These are phyloP conservation scores for Metschnikowia dekortorum DNA, from an alignment of 805 yeast species.

Conservation along the genomic window DNA sequence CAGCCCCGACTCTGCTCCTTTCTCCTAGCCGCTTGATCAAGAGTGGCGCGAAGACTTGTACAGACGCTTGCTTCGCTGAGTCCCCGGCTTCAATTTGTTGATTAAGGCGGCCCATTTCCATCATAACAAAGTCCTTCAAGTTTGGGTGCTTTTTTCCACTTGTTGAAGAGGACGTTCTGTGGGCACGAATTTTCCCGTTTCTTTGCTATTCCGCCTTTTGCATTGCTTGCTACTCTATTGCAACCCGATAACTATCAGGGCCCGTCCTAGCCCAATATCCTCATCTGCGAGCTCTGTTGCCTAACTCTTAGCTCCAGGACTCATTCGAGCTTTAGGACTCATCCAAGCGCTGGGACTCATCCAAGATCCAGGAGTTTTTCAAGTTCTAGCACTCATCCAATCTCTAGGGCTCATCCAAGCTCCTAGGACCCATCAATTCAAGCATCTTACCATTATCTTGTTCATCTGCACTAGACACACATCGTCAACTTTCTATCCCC, in stretches of 20 bases:
- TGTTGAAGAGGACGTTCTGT: not conserved
- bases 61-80: constrained; percentile 1
- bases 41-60: constrained; percentile 1
- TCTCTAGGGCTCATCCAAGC: not conserved
- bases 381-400: no score
- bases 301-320: not conserved
- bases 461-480: constrained; percentile 1
- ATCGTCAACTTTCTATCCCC: not conserved
- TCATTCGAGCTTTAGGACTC: not conserved
- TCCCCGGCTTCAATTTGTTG: not conserved
- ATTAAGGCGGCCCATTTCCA: not conserved
- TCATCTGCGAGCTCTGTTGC: no score
- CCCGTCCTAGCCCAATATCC: no score
- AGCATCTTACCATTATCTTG: not conserved
- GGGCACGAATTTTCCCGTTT: not conserved
- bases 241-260: not conserved
- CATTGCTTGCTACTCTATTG: not conserved
- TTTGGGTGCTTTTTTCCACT: not conserved
- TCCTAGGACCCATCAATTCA: not conserved
- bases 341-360: no score
- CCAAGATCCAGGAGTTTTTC: no score
- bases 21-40: not conserved
- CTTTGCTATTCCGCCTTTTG: not conserved
- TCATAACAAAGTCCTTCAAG: not conserved
- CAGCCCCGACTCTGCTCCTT: not conserved